phyloP scores from a whole-genome alignment of 441 rosid genomes.

The Pelargonium myrrhifolium region DNA sequence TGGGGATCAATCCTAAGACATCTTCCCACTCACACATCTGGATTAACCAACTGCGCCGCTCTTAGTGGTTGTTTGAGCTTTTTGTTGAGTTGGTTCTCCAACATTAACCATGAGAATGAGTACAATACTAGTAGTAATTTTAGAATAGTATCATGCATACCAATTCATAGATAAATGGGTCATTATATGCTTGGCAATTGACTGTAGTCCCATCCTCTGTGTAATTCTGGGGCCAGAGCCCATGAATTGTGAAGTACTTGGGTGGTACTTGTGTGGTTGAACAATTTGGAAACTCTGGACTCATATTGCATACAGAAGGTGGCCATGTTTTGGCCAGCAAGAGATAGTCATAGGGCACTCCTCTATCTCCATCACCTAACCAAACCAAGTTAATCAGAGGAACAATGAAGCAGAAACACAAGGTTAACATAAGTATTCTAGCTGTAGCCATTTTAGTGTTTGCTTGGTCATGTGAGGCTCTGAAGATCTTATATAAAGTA shows the following conservation, averaged over 20 bases:
- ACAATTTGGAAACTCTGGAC: background rate
- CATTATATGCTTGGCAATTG: background rate
- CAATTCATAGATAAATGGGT: background rate
- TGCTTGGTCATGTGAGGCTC: background rate
- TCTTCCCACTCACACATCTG: too few species aligned
- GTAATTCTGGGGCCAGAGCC: background rate
- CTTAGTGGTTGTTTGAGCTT: too few species aligned
- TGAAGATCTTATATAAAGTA: background rate
- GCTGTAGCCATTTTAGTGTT: background rate
- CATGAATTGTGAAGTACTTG: background rate
- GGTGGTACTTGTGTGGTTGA: background rate
- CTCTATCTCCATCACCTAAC: background rate
- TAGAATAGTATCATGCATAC: background rate
- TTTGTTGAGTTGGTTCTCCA: too few species aligned
- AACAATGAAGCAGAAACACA: background rate
- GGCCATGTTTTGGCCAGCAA: background rate
- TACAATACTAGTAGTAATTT: too few species aligned
- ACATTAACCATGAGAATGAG: too few species aligned
- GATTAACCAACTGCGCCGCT: too few species aligned
- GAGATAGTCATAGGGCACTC: slow-evolving; percentile 1
- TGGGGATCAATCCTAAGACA: too few species aligned
- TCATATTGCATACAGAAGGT: background rate
- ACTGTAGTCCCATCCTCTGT: background rate
- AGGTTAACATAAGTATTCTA: background rate
- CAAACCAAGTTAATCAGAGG: background rate